Conservation (phyloP, 75 land plant species). For the Chamaecyparis obtusa region DNA sequence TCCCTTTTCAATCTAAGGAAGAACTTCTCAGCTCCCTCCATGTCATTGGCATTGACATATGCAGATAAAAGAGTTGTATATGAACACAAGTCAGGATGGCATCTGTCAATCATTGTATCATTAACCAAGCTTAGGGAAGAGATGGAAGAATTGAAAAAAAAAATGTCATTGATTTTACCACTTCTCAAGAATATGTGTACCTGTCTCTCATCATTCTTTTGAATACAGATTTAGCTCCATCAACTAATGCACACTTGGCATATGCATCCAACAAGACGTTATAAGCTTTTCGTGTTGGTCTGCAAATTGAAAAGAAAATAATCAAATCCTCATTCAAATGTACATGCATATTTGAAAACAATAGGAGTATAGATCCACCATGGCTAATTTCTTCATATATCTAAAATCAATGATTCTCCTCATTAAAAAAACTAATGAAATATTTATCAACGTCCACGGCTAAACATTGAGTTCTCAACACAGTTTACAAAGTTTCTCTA, state of each 20-base stretch:
- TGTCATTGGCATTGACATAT: conserved; percentile 80
- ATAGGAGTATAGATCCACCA: neutral
- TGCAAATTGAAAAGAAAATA: conserved; percentile 28
- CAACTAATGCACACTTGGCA: conserved; percentile 88
- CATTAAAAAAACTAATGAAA: neutral
- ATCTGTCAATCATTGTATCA: conserved; percentile 40
- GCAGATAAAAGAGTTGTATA: conserved; percentile 87
- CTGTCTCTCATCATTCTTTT: conserved; percentile 85
- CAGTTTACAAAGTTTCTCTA: neutral
- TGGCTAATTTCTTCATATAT: neutral
- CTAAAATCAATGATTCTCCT: neutral
- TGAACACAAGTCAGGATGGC: conserved; percentile 71
- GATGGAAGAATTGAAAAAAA: neutral
- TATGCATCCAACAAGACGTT: conserved; percentile 91
- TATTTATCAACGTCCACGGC: neutral
- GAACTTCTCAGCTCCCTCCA: conserved; percentile 84
- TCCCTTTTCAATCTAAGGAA: conserved; percentile 66
- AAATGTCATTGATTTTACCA: neutral
- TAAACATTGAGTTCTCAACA: neutral
- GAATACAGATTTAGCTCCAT: conserved; percentile 74
- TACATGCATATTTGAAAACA: neutral
- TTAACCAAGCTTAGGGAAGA: neutral
- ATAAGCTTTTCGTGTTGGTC: conserved; percentile 89
- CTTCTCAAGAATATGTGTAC: conserved; percentile 26
- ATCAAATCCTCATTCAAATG: neutral